phyloP scores from a whole-genome alignment of 768 basidiomycete genomes.

The Suillus placidus region DNA sequence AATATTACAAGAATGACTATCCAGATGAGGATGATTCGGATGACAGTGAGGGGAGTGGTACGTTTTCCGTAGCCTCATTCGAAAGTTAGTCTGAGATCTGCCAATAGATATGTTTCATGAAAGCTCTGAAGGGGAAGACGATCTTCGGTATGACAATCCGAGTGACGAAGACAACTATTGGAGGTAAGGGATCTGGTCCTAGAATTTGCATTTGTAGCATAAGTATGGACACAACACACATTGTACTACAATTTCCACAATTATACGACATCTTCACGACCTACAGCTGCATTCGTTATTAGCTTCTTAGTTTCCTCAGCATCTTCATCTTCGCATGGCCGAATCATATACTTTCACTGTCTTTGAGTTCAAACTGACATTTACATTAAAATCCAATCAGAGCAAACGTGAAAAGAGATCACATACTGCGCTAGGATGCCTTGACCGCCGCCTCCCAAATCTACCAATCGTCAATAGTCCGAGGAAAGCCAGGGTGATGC shows the following conservation, averaged over 20 bases:
- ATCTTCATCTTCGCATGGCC: not conserved
- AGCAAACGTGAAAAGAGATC: not conserved
- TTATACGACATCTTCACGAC: slow-evolving; percentile 23
- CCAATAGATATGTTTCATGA: slow-evolving; percentile 60
- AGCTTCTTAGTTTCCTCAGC: slow-evolving; percentile 19
- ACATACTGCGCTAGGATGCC: slow-evolving; percentile 18
- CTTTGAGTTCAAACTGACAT: slow-evolving; percentile 27
- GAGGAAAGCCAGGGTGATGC: slow-evolving; percentile 43
- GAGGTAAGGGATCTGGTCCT: slow-evolving; percentile 27
- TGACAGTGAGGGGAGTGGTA: slow-evolving; percentile 44
- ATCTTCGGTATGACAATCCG: slow-evolving; percentile 32
- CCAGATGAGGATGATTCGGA: slow-evolving; percentile 65
- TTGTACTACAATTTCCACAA: slow-evolving; percentile 23
- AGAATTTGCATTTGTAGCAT: slow-evolving; percentile 18
- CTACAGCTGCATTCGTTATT: slow-evolving; percentile 12
- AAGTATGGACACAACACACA: slow-evolving; percentile 2
- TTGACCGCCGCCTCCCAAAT: slow-evolving; percentile 11
- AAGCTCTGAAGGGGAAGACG: slow-evolving; percentile 50
- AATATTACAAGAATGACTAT: slow-evolving; percentile 85
- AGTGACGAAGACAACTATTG: slow-evolving; percentile 36
- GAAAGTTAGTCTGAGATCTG: slow-evolving; percentile 9
- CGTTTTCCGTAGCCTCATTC: slow-evolving; percentile 10
- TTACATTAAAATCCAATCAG: slow-evolving; percentile 1
- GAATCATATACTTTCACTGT: not conserved
- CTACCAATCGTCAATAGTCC: slow-evolving; percentile 38